Evolutionary conservation across 306 rosid genomes (phyloP).

Genomic region (Citrullus colocynthis): DNA sequence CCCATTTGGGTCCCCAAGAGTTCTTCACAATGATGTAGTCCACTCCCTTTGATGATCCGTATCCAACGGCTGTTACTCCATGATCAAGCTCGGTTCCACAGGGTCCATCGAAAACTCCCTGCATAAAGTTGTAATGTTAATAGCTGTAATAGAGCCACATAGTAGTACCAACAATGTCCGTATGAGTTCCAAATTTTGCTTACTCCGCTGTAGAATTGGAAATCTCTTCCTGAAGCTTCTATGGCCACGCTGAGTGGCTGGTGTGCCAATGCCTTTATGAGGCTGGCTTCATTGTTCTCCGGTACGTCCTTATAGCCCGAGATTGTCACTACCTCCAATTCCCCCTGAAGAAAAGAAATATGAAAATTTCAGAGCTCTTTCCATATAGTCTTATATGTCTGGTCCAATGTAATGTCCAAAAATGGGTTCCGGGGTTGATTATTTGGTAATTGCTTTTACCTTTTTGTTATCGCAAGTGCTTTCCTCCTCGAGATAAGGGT

Average conservation of each 20-base stretch:
- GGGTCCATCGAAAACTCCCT: conserved; percentile 60
- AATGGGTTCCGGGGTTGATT: background rate
- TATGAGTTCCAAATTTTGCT: background rate
- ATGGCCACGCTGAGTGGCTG: conserved; percentile 68
- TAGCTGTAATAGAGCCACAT: background rate
- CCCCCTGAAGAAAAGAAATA: conserved; percentile 24
- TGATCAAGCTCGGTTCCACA: conserved; percentile 57
- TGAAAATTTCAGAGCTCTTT: background rate
- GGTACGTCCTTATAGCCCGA: conserved; percentile 59
- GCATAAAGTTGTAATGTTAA: background rate
- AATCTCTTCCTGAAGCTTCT: conserved; percentile 58
- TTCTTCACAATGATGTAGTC: conserved; percentile 50
- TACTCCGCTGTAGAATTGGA: conserved; percentile 69
- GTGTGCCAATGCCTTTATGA: conserved; percentile 61
- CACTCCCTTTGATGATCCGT: conserved; percentile 40
- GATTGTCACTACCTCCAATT: conserved; percentile 31
- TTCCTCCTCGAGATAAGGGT: conserved; percentile 56
- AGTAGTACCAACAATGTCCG: background rate
- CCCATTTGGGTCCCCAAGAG: conserved; percentile 71
- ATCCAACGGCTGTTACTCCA: conserved; percentile 72
- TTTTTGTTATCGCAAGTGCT: conserved; percentile 46
- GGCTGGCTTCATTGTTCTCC: conserved; percentile 40
- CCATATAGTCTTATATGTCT: background rate
- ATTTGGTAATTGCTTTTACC: conserved; percentile 13
- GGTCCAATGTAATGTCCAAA: background rate